Base-by-base conservation (phyloP, 2,329 filamentous ascomycete genomes). In the Penicillium nordicum region DNA sequence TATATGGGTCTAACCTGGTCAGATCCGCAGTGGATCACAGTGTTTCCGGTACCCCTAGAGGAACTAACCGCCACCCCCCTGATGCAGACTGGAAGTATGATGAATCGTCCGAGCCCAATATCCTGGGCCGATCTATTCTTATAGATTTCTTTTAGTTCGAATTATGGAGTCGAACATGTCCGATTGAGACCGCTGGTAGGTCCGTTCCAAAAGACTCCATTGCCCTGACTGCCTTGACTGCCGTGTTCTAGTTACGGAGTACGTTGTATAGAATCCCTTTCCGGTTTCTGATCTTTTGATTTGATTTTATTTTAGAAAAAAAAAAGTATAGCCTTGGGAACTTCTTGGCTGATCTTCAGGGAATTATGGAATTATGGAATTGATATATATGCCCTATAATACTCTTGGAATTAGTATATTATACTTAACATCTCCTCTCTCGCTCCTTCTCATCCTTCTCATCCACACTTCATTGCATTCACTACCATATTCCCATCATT, bases 311-410 rank as follows among this genome's bases (percentile, higher is more conserved):
- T 21, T 21, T 21, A 21, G 21, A 21, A 21, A 5, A 12, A 12
- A 32, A 30, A 12, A 32, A 32, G 30, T 32, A 32, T 12, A 38
- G 59, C 56, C 62, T 62, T 64, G 62, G 62, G 53, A 59, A 42
- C 52, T 55, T 59, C 63, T 64, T 65, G 63, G 63, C 63, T 41
- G 52, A 57, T 57, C 52, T 37, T 50, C 30, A 37, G 27, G 18
- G 43, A 38, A 37, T 40, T 32, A 27, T 18, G 10, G 7, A 32
- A 47, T 32, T 45, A 4, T 36, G 16, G 46, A 29, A n/a, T 50
- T 34, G 37, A 44, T 50, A 44, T 50, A 44, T 50, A 29, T 21
- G 21, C 21, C 27, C 38, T 53, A 14, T 34, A 34, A 34, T 34
- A 34, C 32, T 16, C 12, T 7, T 3, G 7, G 32, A 1, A 34